Evolutionary conservation across 441 rosid genomes (phyloP), one percentile per base, ranked within the genome.

Genomic region (Populus hybrid): DNA sequence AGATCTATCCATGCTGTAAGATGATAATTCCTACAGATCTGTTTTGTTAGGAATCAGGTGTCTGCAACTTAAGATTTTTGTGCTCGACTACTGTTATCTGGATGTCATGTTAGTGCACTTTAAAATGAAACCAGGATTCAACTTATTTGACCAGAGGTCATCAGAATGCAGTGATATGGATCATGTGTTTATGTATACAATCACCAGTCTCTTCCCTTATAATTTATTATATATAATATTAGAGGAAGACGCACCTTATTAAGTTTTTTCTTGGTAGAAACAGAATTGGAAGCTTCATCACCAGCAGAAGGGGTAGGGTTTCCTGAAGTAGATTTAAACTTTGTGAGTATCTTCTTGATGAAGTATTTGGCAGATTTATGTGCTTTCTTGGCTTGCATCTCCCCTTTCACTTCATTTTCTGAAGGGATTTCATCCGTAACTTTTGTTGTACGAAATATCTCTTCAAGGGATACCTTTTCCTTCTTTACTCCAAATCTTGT

Each of bases 391-490:
- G 79, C 76, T 64, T 80, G 88, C 84, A 81, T 84, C 78, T 85
- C 87, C 72, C 76, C 86, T 81, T 81, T 83, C 75, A 76, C 87
- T 71, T 80, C 77, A 61, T 76, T 84, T 83, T 84, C 86, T 73
- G 72, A 76, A 36, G 79, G 74, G 63, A 28, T 30, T 72, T 84
- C 86, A 11, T 89, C 92, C 63, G 82, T 76, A 75, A 78, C 36
- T 83, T 87, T 89, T 83, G 90, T 86, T 74, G 81, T 87, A 14
- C 79, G 85, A 82, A 94, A 91, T 79, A 91, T 87, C 83, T 92
- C 93, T 28, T 82, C 91, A 20, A 88, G 95, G 59, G 98, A 92
- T 77, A 84, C 76, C 83, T 83, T 91, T 77, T 90, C 93, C 83
- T 89, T 90, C 82, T 81, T 86, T 71, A 66, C 78, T 76, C 87